These are phyloP conservation scores for Colletotrichum neosansevieriae DNA, from an alignment of 2,329 filamentous ascomycete genomes.

Conservation along the genomic window DNA sequence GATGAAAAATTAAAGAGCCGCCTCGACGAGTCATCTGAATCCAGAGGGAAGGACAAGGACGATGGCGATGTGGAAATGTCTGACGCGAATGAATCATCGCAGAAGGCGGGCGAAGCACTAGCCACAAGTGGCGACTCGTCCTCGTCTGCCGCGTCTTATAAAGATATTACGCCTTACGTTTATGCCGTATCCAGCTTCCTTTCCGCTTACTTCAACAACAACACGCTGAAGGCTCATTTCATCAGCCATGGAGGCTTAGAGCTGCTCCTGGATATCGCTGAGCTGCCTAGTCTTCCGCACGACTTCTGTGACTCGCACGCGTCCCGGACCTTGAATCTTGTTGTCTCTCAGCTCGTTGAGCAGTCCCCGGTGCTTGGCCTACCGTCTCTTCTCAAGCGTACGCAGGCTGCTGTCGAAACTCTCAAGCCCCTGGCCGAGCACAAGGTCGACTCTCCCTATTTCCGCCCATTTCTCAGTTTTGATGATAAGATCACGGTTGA, in stretches of 20 bases:
- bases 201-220: slow-evolving; percentile 78
- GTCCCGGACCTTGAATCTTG: slow-evolving; percentile 77
- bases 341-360: slow-evolving; percentile 84
- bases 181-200: slow-evolving; percentile 83
- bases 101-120: slow-evolving; percentile 41
- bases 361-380: slow-evolving; percentile 83
- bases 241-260: slow-evolving; percentile 85
- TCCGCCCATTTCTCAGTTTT: slow-evolving; percentile 73
- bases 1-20: slow-evolving; percentile 54
- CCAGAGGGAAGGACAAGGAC: slow-evolving; percentile 56
- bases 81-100: slow-evolving; percentile 58
- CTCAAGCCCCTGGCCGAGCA: slow-evolving; percentile 73
- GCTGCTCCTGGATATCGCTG: slow-evolving; percentile 84
- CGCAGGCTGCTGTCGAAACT: slow-evolving; percentile 75
- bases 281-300: slow-evolving; percentile 82
- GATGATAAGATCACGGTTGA: slow-evolving; percentile 48
- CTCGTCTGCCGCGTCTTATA: slow-evolving; percentile 44
- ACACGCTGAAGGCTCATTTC: slow-evolving; percentile 78
- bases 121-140: slow-evolving; percentile 42
- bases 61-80: slow-evolving; percentile 75
- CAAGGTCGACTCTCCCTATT: slow-evolving; percentile 72
- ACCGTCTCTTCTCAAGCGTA: slow-evolving; percentile 82
- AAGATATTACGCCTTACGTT: slow-evolving; percentile 75
- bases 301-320: slow-evolving; percentile 76
- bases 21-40: slow-evolving; percentile 44